These are phyloP conservation scores for Eimeria necatrix DNA, from an alignment of 169 alveolate species.

Conservation along the genomic window DNA sequence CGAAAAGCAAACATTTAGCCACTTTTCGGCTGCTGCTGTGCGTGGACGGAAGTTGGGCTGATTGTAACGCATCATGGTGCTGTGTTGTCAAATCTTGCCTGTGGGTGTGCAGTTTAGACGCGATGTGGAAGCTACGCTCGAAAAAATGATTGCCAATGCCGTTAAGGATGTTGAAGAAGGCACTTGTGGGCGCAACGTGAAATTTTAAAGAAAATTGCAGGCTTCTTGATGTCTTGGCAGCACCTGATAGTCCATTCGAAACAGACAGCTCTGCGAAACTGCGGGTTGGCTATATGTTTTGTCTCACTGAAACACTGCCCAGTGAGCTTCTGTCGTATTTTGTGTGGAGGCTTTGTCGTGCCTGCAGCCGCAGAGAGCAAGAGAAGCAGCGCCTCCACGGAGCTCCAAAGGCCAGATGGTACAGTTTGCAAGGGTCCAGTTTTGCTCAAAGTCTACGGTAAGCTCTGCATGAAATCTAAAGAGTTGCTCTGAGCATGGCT, in stretches of 20 bases:
- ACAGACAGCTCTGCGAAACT: not conserved
- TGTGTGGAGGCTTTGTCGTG: too few species aligned
- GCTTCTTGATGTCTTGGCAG: too few species aligned
- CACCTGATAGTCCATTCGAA: too few species aligned
- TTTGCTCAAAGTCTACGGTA: too few species aligned
- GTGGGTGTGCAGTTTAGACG: conserved; percentile 34
- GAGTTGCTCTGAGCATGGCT: too few species aligned
- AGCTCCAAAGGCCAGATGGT: too few species aligned
- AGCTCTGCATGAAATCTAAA: too few species aligned
- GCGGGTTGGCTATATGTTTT: not conserved
- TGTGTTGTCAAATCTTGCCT: not conserved
- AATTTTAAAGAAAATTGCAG: not conserved
- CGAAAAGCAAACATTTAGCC: not conserved
- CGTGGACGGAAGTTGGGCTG: not conserved
- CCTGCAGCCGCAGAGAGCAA: too few species aligned
- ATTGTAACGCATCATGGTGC: not conserved
- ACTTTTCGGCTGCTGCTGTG: not conserved
- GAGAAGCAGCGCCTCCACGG: too few species aligned
- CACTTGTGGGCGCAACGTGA: not conserved
- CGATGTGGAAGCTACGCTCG: not conserved
- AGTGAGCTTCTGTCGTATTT: too few species aligned
- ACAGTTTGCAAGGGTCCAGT: too few species aligned
- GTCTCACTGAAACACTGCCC: not conserved
- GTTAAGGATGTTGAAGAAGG: not conserved
- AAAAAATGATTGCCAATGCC: not conserved